These are phyloP conservation scores for Phylloporus sp. DNA, from an alignment of 1,284 basidiomycete species.

Conservation along the genomic window DNA sequence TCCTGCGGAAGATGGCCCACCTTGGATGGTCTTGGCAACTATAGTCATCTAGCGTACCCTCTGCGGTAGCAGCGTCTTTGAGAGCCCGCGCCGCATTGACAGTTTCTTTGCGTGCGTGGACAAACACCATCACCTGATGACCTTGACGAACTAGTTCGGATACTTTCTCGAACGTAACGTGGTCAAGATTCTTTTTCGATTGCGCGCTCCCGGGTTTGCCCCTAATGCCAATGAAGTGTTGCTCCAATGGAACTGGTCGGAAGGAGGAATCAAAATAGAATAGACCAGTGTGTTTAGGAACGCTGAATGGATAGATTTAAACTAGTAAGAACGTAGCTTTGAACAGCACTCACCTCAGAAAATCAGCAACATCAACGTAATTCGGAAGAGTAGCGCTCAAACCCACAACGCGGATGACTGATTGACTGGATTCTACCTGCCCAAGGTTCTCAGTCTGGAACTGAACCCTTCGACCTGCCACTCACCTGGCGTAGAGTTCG, in stretches of 20 bases:
- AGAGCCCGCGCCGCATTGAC: slow-evolving; percentile 92
- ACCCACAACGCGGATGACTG: slow-evolving; percentile 97
- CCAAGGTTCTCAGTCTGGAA: slow-evolving; percentile 2
- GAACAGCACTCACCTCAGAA: slow-evolving; percentile 66
- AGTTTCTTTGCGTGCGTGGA: slow-evolving; percentile 98
- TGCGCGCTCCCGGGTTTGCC: slow-evolving; percentile 85
- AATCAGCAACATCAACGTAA: slow-evolving; percentile 96
- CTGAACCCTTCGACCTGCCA: neutral
- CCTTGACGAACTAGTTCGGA: slow-evolving; percentile 82
- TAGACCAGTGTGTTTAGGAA: slow-evolving; percentile 88
- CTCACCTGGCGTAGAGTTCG: slow-evolving; percentile 88
- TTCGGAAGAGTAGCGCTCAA: slow-evolving; percentile 98
- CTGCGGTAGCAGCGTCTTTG: slow-evolving; percentile 78
- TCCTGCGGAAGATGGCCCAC: slow-evolving; percentile 76
- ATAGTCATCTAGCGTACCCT: slow-evolving; percentile 80
- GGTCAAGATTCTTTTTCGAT: slow-evolving; percentile 89
- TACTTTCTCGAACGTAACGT: slow-evolving; percentile 91
- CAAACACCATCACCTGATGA: slow-evolving; percentile 99
- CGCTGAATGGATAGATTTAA: slow-evolving; percentile 50
- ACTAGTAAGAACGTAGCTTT: neutral
- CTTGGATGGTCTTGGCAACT: slow-evolving; percentile 81
- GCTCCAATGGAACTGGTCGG: slow-evolving; percentile 95
- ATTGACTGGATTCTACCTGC: slow-evolving; percentile 95
- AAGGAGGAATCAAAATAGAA: slow-evolving; percentile 99
- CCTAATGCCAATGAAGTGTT: slow-evolving; percentile 95